Evolutionary conservation across 257 asterid genomes (phyloP).

Genomic region (Rubia yunnanensis): DNA sequence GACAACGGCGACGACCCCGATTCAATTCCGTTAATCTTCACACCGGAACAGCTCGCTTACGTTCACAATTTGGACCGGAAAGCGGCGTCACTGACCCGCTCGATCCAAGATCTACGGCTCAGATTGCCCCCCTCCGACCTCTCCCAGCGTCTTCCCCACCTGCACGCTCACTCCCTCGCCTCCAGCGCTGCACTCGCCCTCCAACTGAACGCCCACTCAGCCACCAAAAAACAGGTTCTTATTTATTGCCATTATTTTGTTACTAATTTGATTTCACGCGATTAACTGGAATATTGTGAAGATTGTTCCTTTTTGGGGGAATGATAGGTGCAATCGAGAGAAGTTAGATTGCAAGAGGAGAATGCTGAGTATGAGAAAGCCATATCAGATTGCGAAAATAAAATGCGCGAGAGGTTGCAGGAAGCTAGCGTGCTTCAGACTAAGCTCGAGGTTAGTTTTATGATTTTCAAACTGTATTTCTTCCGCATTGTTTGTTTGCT

Average conservation of each 20-base stretch:
- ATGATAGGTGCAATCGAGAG: constrained; percentile 65
- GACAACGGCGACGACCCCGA: constrained; percentile 40
- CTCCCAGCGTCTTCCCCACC: constrained; percentile 87
- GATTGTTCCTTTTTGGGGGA: not conserved
- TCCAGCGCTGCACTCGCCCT: constrained; percentile 82
- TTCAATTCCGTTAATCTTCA: constrained; percentile 72
- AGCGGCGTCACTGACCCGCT: constrained; percentile 62
- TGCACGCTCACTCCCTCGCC: constrained; percentile 95
- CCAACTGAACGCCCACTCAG: constrained; percentile 82
- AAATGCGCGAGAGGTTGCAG: constrained; percentile 58
- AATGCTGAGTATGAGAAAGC: constrained; percentile 69
- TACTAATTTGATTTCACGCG: not conserved
- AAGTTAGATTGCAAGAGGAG: constrained; percentile 65
- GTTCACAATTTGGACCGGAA: constrained; percentile 55
- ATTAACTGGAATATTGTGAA: not conserved
- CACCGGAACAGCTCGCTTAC: constrained; percentile 69
- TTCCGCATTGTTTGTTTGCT: not conserved
- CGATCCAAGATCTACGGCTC: constrained; percentile 90
- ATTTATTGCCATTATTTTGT: not conserved
- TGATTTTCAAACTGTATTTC: constrained; percentile 12
- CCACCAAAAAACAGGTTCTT: constrained; percentile 79
- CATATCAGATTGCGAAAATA: constrained; percentile 54
- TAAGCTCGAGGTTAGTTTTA: constrained; percentile 65
- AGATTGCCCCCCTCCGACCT: constrained; percentile 93
- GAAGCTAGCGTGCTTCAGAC: constrained; percentile 60